A percentile compares a stretch with the other conserved stretches of the same genome.
These are phyloP conservation scores for Xerocomus nothofagi DNA, from an alignment of 1,284 basidiomycete genomes.

Conservation along the genomic window DNA sequence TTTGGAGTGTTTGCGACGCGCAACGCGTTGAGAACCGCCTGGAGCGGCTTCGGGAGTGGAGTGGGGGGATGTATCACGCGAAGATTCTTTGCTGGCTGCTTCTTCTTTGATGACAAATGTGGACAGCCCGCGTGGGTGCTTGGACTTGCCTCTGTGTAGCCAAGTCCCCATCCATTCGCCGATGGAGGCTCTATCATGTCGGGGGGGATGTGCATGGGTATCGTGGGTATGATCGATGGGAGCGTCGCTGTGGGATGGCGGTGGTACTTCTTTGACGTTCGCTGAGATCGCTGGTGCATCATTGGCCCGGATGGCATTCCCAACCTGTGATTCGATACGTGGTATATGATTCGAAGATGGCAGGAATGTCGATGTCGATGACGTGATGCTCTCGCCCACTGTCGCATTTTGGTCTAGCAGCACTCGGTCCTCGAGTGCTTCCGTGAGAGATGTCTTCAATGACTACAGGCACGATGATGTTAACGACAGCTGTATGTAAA, in stretches of 20 bases:
- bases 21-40: constrained; percentile 15
- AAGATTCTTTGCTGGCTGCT: constrained; percentile 18
- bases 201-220: constrained; percentile 10
- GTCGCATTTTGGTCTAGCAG: constrained; percentile 39
- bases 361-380: constrained; percentile 11
- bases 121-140: constrained; percentile 24
- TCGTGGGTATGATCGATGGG: constrained; percentile 10
- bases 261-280: constrained; percentile 3
- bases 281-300: constrained; percentile 1
- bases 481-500: constrained; percentile 7
- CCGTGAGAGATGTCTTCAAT: constrained; percentile 64
- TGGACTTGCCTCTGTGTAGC: constrained; percentile 49
- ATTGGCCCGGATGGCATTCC: not conserved
- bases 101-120: constrained; percentile 23
- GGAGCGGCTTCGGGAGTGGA: constrained; percentile 4
- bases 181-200: constrained; percentile 39
- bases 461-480: constrained; percentile 44
- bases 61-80: constrained; percentile 26
- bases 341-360: not conserved
- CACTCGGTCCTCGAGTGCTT: constrained; percentile 68
- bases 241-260: constrained; percentile 6
- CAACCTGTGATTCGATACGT: constrained; percentile 3
- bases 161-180: constrained; percentile 71
- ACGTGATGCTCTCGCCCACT: constrained; percentile 3
- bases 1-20: constrained; percentile 47